A percentile compares a stretch with the other conserved stretches of the same genome.
phyloP scores from a whole-genome alignment of 345 rosid genomes.

The Cardamine resedifolia region DNA sequence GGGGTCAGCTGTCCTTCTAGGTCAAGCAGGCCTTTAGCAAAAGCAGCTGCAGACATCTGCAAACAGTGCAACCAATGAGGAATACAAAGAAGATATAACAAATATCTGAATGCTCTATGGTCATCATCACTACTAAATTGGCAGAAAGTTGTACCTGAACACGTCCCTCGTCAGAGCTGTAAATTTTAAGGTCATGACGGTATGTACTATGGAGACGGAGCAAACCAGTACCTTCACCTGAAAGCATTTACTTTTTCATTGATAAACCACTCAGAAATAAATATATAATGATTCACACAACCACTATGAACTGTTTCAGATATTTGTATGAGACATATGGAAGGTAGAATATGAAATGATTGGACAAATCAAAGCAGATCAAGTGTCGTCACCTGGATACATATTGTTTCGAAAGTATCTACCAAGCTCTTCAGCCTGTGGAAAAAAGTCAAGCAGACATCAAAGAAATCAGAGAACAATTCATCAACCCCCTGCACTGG shows the following conservation, averaged over 20 bases:
- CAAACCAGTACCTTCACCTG: conserved; percentile 99
- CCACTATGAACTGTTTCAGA: conserved; percentile 12
- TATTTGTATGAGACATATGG: not conserved
- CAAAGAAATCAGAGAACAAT: not conserved
- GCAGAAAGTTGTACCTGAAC: conserved; percentile 67
- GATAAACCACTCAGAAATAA: conserved; percentile 6
- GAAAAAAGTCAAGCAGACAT: conserved; percentile 23
- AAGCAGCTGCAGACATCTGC: conserved; percentile 99
- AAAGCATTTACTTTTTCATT: conserved; percentile 23
- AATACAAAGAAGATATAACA: not conserved
- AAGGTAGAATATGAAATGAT: conserved; percentile 14
- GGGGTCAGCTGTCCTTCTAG: conserved; percentile 98
- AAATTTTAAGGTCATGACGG: conserved; percentile 98
- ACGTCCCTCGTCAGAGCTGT: conserved; percentile 99
- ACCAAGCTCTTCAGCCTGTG: conserved; percentile 99
- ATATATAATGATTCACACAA: not conserved
- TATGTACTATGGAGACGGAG: conserved; percentile 98
- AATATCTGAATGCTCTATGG: conserved; percentile 11
- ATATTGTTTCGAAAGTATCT: conserved; percentile 95
- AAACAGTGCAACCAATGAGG: conserved; percentile 25
- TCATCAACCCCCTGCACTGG: not conserved
- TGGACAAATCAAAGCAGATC: conserved; percentile 12
- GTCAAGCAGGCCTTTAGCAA: conserved; percentile 99
- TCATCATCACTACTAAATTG: conserved; percentile 14
- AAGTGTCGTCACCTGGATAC: conserved; percentile 79